Conservation (phyloP, 129 eudicot genomes). For the Apium graveolens region DNA sequence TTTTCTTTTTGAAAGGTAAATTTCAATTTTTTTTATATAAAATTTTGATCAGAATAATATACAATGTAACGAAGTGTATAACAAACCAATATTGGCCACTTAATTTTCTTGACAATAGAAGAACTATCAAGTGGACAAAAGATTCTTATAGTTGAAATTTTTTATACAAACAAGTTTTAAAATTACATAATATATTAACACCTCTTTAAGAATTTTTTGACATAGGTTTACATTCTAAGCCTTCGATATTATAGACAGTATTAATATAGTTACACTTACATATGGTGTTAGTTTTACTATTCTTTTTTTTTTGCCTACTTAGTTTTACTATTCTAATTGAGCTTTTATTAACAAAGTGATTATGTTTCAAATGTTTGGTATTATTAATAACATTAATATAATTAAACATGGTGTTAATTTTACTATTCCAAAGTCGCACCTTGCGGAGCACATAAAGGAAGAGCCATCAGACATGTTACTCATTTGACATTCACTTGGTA, state of each 20-base stretch:
- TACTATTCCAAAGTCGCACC: background rate
- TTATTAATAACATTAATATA: background rate
- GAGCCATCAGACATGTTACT: slow-evolving; percentile 4
- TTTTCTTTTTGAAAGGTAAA: no score
- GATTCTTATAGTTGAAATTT: no score
- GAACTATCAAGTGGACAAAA: no score
- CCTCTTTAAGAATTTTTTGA: background rate
- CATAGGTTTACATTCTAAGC: background rate
- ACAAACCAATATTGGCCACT: no score
- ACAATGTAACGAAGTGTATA: no score
- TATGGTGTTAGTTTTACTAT: background rate
- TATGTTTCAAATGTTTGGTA: no score
- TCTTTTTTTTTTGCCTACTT: no score
- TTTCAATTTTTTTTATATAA: no score
- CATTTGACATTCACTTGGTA: background rate
- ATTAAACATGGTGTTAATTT: background rate
- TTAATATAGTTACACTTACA: background rate
- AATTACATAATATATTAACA: background rate
- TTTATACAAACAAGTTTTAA: background rate
- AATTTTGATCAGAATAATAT: no score
- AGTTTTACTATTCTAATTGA: background rate
- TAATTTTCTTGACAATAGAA: no score
- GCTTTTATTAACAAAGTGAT: no score
- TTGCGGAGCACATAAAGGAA: background rate
- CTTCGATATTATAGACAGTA: background rate